phyloP scores from a whole-genome alignment of 1,139 yeast genomes.

The Protomyces macrosporus region DNA sequence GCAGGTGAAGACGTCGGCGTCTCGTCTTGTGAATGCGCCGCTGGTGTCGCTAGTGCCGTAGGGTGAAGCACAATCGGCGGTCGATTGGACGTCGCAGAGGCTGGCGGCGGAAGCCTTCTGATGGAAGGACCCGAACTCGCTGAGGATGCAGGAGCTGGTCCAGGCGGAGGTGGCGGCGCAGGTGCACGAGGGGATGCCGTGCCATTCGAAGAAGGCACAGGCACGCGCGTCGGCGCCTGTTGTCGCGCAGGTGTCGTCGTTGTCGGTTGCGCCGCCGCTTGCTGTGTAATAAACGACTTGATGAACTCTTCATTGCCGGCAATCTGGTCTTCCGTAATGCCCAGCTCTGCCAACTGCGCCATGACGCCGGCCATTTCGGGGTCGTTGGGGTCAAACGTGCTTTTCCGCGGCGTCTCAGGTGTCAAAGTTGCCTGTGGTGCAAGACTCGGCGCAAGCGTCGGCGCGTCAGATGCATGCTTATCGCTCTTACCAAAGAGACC shows the following conservation, averaged over 20 bases:
- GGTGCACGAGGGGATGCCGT: conserved; percentile 28
- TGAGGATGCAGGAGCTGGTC: conserved; percentile 28
- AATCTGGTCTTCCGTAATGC: conserved; percentile 83
- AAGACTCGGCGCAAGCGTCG: neutral
- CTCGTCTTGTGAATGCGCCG: neutral
- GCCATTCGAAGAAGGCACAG: conserved; percentile 5
- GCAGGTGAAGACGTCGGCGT: conserved; percentile 30
- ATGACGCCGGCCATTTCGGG: conserved; percentile 79
- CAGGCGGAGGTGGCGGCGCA: conserved; percentile 35
- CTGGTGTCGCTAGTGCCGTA: neutral
- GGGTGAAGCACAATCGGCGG: neutral
- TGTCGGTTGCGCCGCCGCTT: conserved; percentile 80
- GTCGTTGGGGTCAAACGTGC: conserved; percentile 41
- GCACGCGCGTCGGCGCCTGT: neutral
- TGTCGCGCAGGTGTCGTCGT: conserved; percentile 49
- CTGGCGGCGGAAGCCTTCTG: neutral
- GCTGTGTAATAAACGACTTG: conserved; percentile 50
- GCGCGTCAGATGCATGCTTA: conserved; percentile 66
- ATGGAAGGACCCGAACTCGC: neutral
- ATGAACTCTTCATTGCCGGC: conserved; percentile 58
- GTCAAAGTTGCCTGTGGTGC: conserved; percentile 38
- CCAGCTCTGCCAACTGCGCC: conserved; percentile 66
- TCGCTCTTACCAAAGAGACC: conserved; percentile 21
- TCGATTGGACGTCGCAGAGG: neutral
- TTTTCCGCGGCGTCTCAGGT: neutral